These are phyloP conservation scores for Odonthalia washingtoniensis DNA, from an alignment of 31 red algal species.

Conservation along the genomic window DNA sequence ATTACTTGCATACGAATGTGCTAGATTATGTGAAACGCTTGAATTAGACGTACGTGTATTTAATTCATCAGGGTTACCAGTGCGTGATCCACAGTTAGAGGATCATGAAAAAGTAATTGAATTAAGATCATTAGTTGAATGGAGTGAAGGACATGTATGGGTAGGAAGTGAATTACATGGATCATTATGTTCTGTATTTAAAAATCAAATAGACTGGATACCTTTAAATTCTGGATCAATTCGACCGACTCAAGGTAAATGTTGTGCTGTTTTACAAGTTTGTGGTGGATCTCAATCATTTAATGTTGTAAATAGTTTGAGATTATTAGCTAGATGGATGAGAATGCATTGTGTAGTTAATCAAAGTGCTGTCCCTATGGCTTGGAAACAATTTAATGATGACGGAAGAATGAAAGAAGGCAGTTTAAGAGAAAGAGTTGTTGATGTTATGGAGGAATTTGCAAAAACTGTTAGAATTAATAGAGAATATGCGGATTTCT, in stretches of 20 bases:
- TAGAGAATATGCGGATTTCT: slow-evolving; percentile 54
- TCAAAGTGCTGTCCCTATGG: slow-evolving; percentile 78
- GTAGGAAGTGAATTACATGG: slow-evolving; percentile 78
- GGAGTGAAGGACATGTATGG: slow-evolving; percentile 90
- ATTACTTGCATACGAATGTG: slow-evolving; percentile 74
- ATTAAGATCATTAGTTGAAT: slow-evolving; percentile 69
- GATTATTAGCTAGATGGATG: slow-evolving; percentile 89
- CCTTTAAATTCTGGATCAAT: slow-evolving; percentile 76
- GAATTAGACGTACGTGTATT: slow-evolving; percentile 77
- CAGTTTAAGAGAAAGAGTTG: slow-evolving; percentile 76
- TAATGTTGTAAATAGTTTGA: slow-evolving; percentile 84
- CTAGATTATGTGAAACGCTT: slow-evolving; percentile 66
- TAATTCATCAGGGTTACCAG: slow-evolving; percentile 71
- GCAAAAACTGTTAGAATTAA: slow-evolving; percentile 69
- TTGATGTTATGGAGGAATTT: slow-evolving; percentile 89
- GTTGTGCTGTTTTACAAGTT: slow-evolving; percentile 80
- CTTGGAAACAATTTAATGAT: slow-evolving; percentile 91
- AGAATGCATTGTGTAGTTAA: slow-evolving; percentile 80
- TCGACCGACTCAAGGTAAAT: slow-evolving; percentile 83
- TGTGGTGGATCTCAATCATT: slow-evolving; percentile 76
- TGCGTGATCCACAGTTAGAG: slow-evolving; percentile 69
- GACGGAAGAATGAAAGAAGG: slow-evolving; percentile 80
- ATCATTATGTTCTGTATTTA: slow-evolving; percentile 73
- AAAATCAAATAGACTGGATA: slow-evolving; percentile 93
- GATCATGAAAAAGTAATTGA: slow-evolving; percentile 84